These are phyloP conservation scores for Cutaneotrichosporon cavernicola DNA, from an alignment of 1,284 basidiomycete species.

Conservation along the genomic window DNA sequence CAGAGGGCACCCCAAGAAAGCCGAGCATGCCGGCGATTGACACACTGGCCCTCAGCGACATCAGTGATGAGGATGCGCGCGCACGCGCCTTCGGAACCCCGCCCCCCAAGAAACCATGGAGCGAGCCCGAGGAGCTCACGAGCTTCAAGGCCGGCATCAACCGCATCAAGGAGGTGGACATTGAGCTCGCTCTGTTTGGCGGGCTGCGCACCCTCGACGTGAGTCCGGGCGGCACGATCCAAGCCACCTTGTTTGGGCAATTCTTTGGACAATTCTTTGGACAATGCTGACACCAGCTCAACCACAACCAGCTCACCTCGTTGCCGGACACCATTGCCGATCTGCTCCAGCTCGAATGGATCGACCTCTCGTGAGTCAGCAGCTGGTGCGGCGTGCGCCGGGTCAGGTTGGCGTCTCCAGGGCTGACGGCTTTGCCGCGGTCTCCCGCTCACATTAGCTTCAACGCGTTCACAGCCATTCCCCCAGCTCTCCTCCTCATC, in stretches of 20 bases:
- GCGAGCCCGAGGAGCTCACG: constrained; percentile 48
- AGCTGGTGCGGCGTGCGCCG: background rate
- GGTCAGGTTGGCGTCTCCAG: background rate
- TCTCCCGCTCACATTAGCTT: constrained; percentile 27
- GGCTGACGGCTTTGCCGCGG: background rate
- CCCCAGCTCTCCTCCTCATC: constrained; percentile 43
- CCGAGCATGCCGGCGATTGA: constrained; percentile 16
- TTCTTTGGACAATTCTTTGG: background rate
- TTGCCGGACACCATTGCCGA: constrained; percentile 49
- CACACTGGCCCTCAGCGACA: constrained; percentile 8
- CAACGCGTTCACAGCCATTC: constrained; percentile 42
- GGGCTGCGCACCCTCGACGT: constrained; percentile 49
- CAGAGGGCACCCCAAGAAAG: background rate
- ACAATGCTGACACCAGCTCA: constrained; percentile 30
- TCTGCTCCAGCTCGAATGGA: constrained; percentile 40
- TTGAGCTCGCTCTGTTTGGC: constrained; percentile 50
- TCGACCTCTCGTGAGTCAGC: constrained; percentile 52
- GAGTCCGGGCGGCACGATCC: constrained; percentile 19
- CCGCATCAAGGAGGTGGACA: constrained; percentile 39
- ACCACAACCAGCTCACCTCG: constrained; percentile 35
- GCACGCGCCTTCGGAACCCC: constrained; percentile 28
- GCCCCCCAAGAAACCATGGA: constrained; percentile 30
- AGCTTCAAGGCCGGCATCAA: constrained; percentile 40
- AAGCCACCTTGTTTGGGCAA: no score
- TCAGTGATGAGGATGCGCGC: constrained; percentile 20